These are phyloP conservation scores for Hypoxylon intermedium DNA, from an alignment of 495 filamentous ascomycete species.

Conservation along the genomic window DNA sequence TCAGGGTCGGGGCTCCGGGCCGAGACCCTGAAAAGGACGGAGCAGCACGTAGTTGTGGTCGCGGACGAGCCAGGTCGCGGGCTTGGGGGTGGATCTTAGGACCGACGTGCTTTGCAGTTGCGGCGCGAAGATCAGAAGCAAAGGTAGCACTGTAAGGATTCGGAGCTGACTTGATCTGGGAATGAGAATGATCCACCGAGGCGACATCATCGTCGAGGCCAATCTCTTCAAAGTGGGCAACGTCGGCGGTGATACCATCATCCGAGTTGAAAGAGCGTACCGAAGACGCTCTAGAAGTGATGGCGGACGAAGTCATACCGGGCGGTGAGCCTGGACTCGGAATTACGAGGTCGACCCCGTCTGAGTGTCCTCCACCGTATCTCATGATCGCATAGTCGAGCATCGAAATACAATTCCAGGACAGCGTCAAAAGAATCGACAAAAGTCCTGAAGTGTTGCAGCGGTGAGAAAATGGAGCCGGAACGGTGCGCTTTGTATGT, in stretches of 20 bases:
- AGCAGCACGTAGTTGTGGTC: conserved; percentile 29
- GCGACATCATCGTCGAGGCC: conserved; percentile 74
- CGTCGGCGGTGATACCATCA: conserved; percentile 69
- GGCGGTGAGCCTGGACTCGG: conserved; percentile 79
- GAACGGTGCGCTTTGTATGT: conserved; percentile 20
- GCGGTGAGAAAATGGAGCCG: not conserved
- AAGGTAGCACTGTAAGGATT: conserved; percentile 53
- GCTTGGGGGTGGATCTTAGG: conserved; percentile 34
- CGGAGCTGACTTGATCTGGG: conserved; percentile 51
- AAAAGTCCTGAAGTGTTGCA: not conserved
- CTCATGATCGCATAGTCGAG: conserved; percentile 65
- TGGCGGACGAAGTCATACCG: conserved; percentile 76
- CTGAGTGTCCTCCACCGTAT: conserved; percentile 49
- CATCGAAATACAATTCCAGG: conserved; percentile 9
- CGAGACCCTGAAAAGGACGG: conserved; percentile 29
- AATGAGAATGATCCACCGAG: conserved; percentile 45
- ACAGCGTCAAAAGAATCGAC: not conserved
- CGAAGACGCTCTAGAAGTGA: conserved; percentile 91
- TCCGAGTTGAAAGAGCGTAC: conserved; percentile 78
- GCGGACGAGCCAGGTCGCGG: conserved; percentile 38
- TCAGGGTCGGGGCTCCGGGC: conserved; percentile 22
- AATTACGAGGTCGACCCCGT: conserved; percentile 52
- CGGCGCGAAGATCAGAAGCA: conserved; percentile 51
- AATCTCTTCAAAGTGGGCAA: conserved; percentile 91
- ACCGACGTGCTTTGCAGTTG: conserved; percentile 46